These are phyloP conservation scores for Penicillium frequentans DNA, from an alignment of 2,329 filamentous ascomycete species.

Conservation along the genomic window DNA sequence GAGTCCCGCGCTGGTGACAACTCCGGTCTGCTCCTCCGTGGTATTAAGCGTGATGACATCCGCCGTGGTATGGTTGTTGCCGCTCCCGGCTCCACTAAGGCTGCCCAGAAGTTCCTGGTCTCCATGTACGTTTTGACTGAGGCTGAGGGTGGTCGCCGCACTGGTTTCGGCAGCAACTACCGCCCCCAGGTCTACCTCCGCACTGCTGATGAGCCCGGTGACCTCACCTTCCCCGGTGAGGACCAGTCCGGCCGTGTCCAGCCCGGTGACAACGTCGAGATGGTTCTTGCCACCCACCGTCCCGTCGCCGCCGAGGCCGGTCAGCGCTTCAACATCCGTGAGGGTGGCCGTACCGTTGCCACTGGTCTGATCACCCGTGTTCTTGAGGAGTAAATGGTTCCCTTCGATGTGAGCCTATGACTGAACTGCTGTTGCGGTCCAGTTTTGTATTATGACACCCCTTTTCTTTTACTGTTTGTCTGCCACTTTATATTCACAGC, in stretches of 20 bases:
- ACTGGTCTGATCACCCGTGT: constrained; percentile 81
- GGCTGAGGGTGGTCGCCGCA: constrained; percentile 97
- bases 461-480: constrained; percentile 30
- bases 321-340: constrained; percentile 96
- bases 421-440: not conserved
- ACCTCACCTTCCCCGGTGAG: constrained; percentile 83
- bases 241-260: constrained; percentile 82
- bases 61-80: constrained; percentile 91
- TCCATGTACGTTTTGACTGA: constrained; percentile 97
- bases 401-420: constrained; percentile 2
- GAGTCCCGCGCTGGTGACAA: constrained; percentile 96
- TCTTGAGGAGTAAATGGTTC: constrained; percentile 44
- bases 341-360: constrained; percentile 87
- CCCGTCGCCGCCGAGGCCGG: constrained; percentile 86
- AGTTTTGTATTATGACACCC: constrained; percentile 34
- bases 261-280: constrained; percentile 99
- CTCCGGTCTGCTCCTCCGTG: constrained; percentile 93
- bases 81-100: constrained; percentile 78
- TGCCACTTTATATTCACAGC: constrained; percentile 33
- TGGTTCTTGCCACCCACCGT: constrained; percentile 82
- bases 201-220: constrained; percentile 75
- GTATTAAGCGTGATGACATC: constrained; percentile 93
- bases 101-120: constrained; percentile 86
- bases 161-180: constrained; percentile 94
- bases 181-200: constrained; percentile 94